Evolutionary conservation across 495 filamentous ascomycete genomes (phyloP), one percentile per base, ranked within the genome.

Genomic region (Lasiosphaeriaceae sp.): DNA sequence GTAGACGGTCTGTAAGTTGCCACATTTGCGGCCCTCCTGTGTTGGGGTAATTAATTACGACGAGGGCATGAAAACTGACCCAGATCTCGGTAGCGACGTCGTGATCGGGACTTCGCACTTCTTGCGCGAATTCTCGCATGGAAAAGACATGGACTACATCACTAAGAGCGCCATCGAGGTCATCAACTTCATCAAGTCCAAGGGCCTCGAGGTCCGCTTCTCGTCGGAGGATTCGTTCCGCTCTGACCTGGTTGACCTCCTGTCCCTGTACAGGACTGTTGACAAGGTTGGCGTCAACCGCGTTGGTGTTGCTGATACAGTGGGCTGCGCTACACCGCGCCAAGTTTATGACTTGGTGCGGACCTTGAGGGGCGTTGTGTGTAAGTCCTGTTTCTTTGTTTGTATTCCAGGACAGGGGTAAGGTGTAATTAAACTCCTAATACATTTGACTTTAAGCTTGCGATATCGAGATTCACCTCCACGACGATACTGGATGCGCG

Each of bases 121-220:
- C 4, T 9, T 31, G 26, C 26, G 26, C 26, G 26, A 31, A 9
- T 31, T 4, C 26, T 31, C 26, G 9, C 90, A 96, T 73, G 92
- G 92, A 65, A 97, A 96, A 81, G 87, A 90, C 67, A 96, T 96
- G 86, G 85, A 85, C 57, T 90, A 88, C 72, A 96, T 96, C 62
- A 88, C 85, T 73, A 91, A 93, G 81, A 82, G 88, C 48, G 92
- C 92, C 37, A 85, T 97, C 57, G 92, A 96, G 73, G 92, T 97
- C 50, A 96, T 97, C 56, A 79, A 96, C 67, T 96, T 86, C 70
- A 85, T 96, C 80, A 96, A 96, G 83, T 87, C 85, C 68, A 86
- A 90, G 76, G 85, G 85, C 58, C 88, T 92, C 67, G 90, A 96
- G 77, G 89, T 96, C 54, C 65, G 69, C 50, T 71, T 91, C 74